Evolutionary conservation across 768 basidiomycete species (phyloP), one percentile per base, ranked within the genome.

Genomic region (Megacollybia marginata): DNA sequence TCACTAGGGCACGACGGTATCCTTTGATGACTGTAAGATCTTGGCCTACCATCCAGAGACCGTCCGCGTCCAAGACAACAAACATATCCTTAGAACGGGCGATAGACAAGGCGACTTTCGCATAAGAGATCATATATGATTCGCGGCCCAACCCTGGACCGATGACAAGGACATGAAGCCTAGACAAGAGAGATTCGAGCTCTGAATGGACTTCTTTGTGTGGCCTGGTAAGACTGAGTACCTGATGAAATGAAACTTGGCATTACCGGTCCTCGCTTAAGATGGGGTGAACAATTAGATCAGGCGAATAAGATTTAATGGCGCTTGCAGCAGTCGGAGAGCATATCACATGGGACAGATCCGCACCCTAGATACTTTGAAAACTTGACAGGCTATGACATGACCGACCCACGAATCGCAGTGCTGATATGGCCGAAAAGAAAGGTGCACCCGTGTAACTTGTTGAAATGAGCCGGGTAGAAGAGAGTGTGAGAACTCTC

Each of bases 401-500:
- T 3, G 23, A 28, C 28, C 28, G 28, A 72, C 73, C 49, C 59
- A 91, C 92, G 62, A 96, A 76, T 55, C 91, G 79, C 54, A 95
- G 75, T 1, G 93, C 89, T 3, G 94, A 85, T 58, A 96, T 91
- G 33, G 92, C 83, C 4, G 93, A 88, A 63, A 97, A 98, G 75
- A 83, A 99, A 0, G 96, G 96, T 16, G 96, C 96, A 13, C 96
- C 96, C 0, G 94, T 90, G 66, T 97, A 98, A 63, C 95, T 96
- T 53, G 13, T 42, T 13, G 42, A 40, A 23, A 44, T 32, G 33
- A 49, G 43, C 35, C 42, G 33, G 18, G 13, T 9, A 20, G 40
- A 23, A 47, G 28, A 31, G 18, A 49, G 13, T n/a, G 34, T 44
- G 19, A 43, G 38, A n/a, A 34, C 10, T 33, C 88, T 67, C 57